Base-by-base conservation (phyloP, 2,329 filamentous ascomycete genomes). In the Xylaria digitata region DNA sequence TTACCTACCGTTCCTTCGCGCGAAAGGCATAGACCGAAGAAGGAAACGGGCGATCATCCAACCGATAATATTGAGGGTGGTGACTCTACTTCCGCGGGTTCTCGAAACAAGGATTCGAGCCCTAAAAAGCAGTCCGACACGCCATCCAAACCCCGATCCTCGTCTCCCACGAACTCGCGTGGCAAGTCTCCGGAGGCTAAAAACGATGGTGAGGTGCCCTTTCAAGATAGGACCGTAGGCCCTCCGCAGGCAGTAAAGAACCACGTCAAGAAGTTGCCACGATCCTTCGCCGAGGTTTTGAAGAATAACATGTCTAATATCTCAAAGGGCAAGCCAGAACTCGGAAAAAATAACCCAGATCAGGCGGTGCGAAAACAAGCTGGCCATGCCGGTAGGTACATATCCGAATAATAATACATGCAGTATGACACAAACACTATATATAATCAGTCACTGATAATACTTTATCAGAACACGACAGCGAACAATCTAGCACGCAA, bases 21-120 rank as follows among this genome's bases (percentile, higher is more conserved):
- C 13, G 76, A 13, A 72, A 71, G 6, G 59, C 71, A 34, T 59
- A 75, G 53, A 71, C 72, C 54, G 72, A 72, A 52, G 46, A 65
- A 57, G 54, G 52, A 52, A 52, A 2, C 21, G 0, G 17, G 21
- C 9, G 37, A 61, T 55, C 21, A 61, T 61, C 3, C 63, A n/a
- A 68, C 52, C 9, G 67, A 58, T 45, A 40, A 34, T 6, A 17
- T 8, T 26, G 26, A 26, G 8, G 23, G 26, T 37, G 56, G 52
- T 8, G 58, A n/a, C 2, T 50, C 49, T 34, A 34, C 23, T 21
- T 32, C 50, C 30, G 48, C 48, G 4, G 50, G n/a, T 15, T 17
- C 19, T 19, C 43, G 21, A 49, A 57, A n/a, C 2, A 15, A 30
- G 11, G 42, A 45, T 5, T 45, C 32, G 9, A 57, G 9, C 42